Percentiles rank a stretch among this genome's conserved stretches.
phyloP scores from a whole-genome alignment of 169 alveolate species.

The Cryptosporidium sp. region DNA sequence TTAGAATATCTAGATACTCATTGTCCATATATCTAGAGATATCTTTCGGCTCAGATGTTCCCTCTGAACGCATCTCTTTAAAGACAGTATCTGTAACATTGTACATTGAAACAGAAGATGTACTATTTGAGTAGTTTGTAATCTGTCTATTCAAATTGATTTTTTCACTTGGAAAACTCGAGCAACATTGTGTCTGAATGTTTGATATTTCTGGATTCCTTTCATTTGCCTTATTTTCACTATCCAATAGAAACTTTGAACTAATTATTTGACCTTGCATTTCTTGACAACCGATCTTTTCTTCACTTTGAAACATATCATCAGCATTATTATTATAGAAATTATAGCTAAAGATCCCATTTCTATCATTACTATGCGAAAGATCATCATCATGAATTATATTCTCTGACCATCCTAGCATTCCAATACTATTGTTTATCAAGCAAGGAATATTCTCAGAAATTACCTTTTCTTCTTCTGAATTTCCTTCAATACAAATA shows the following conservation, averaged over 20 bases:
- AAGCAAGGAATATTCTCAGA: slow-evolving; percentile 31
- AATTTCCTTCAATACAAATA: slow-evolving; percentile 6
- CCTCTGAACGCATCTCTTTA: slow-evolving; percentile 44
- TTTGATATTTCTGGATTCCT: neutral
- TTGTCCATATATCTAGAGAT: slow-evolving; percentile 71
- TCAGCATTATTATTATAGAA: slow-evolving; percentile 39
- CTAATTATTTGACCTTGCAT: slow-evolving; percentile 1
- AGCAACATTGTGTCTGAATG: neutral
- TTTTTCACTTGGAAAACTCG: neutral
- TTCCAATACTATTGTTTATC: slow-evolving; percentile 33
- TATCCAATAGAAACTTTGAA: slow-evolving; percentile 8
- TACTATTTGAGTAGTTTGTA: slow-evolving; percentile 1
- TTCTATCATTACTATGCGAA: neutral
- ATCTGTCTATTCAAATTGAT: neutral
- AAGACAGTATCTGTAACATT: slow-evolving; percentile 37
- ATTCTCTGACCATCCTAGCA: slow-evolving; percentile 45
- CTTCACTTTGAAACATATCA: slow-evolving; percentile 50
- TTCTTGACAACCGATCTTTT: slow-evolving; percentile 12
- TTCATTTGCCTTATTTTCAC: neutral
- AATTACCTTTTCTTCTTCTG: slow-evolving; percentile 1
- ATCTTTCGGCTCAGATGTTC: slow-evolving; percentile 38
- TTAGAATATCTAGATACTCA: slow-evolving; percentile 45
- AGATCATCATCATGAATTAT: slow-evolving; percentile 20
- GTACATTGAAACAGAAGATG: neutral
- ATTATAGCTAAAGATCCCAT: slow-evolving; percentile 8